Evolutionary conservation across 2,329 filamentous ascomycete genomes (phyloP), one percentile per base, ranked within the genome.

Genomic region (Penicillium rolfsii): DNA sequence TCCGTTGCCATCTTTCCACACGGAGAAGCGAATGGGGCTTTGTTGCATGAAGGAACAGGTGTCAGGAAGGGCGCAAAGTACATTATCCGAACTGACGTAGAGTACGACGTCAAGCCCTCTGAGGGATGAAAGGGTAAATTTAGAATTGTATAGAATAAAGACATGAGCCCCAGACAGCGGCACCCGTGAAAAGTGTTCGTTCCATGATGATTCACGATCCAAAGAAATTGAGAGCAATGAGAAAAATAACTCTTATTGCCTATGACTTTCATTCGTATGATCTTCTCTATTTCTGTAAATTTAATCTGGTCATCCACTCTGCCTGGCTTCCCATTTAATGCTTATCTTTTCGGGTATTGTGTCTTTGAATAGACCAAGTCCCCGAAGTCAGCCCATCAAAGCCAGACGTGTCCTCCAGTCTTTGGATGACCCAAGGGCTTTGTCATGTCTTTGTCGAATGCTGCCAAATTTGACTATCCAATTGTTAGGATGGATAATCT

Each of bases 31-130:
- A 83, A 83, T 43, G 87, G 87, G 0, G 87, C 87, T 5, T 72
- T 90, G 57, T 68, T 91, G 60, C 89, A 91, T 66, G 89, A 91
- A 70, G 89, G 89, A 0, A 90, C 89, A 0, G 88, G 89, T 0
- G 89, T 91, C 0, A 80, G 82, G n/a, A 85, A 84, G 67, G 87
- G 86, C 0, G 85, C 86, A 0, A 85, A 85, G 72, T 91, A 91
- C 70, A 86, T 91, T 1, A 90, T 91, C 48, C 75, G 89, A 58
- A 90, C 88, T 0, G 89, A 91, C 71, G 85, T 91, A 4, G 84
- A 89, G 72, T 91, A 90, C 64, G 88, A 91, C 72, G 77, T 90
- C 22, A 71, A 70, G 48, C 69, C 70, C 24, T 66, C 46, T 14
- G 58, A 62, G 16, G 57, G 58, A 28, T 59, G 46, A 65, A 24